A percentile compares a stretch with the other conserved stretches of the same genome.
Conservation (phyloP, 2,329 filamentous ascomycete genomes). For the Ceratocystis eucalypticola region DNA sequence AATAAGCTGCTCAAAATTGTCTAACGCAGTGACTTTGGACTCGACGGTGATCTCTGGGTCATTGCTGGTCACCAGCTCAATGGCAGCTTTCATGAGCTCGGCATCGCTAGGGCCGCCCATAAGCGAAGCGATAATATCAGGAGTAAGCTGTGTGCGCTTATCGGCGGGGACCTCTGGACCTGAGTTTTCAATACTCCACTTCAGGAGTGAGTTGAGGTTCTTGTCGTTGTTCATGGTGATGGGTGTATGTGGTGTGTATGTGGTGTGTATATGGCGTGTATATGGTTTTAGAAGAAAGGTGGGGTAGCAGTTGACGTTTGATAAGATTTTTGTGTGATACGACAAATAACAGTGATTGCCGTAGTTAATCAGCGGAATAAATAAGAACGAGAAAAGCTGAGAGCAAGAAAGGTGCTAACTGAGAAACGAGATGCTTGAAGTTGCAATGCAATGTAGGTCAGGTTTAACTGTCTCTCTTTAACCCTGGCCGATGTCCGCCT, state of each 20-base stretch:
- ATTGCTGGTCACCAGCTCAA: constrained; percentile 56
- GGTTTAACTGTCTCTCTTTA: not conserved
- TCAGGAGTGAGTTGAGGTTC: constrained; percentile 60
- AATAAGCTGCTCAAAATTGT: constrained; percentile 88
- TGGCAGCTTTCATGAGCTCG: constrained; percentile 76
- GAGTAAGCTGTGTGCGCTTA: constrained; percentile 40
- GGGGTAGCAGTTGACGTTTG: constrained; percentile 12
- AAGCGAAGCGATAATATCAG: constrained; percentile 58
- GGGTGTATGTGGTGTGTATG: not conserved
- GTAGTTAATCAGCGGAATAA: not conserved
- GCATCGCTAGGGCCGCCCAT: constrained; percentile 81
- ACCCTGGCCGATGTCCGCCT: not conserved
- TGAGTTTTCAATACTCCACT: constrained; percentile 54
- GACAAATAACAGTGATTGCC: not conserved
- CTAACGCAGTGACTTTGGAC: constrained; percentile 70
- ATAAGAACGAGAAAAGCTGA: no score
- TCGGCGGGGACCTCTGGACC: constrained; percentile 26
- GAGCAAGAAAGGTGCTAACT: not conserved
- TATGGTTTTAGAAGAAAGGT: not conserved
- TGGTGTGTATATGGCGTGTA: no score
- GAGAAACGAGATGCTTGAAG: not conserved
- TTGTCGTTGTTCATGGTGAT: constrained; percentile 29
- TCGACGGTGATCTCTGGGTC: constrained; percentile 53
- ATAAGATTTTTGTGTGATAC: constrained; percentile 2
- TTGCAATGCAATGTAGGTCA: not conserved